Base-by-base conservation (phyloP, 306 rosid species). In the Quercus suber region DNA sequence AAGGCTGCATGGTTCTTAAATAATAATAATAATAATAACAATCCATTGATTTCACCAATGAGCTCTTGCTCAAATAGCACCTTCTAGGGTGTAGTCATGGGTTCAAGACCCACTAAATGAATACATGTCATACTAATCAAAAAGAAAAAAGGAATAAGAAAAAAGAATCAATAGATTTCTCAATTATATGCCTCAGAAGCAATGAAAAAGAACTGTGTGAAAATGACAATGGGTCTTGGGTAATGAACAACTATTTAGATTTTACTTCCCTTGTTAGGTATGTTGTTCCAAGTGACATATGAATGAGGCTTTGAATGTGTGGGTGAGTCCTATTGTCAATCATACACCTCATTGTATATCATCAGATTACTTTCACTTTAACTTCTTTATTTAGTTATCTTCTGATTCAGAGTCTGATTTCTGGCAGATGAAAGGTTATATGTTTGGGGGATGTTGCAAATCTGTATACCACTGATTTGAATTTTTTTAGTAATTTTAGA, bases 11-110 rank as follows among this genome's bases (percentile, higher is more conserved):
- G 25, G 64, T 65, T 56, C 51, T 55, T 37, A 60, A 61, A 53
- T 30, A n/a, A 73, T 23, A 27, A 23, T 23, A 23, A 25, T 25
- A n/a, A 73, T 23, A 37, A 53, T 51, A 31, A 37, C 53, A 51
- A 56, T 25, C 31, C 52, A 56, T 86, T 58, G 80, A 13, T 73
- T 69, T 76, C 59, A 64, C 63, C 43, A n/a, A 68, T 64, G 19
- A 30, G 21, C 45, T 64, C 45, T 64, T 28, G 18, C 45, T 31
- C 21, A 30, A 18, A 64, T 35, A 7, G 15, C 52, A 35, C 14
- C 27, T 35, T 67, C 27, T 2, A 9, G 10, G 23, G 25, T 35
- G 72, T 33, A 23, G 15, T 67, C 69, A 2, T 25, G 6, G 6
- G 33, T 27, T 59, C 17, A 59, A 21, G 65, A 11, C 65, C 65